Conservation (phyloP, 441 rosid genomes). For the Pelargonium citronellum region DNA sequence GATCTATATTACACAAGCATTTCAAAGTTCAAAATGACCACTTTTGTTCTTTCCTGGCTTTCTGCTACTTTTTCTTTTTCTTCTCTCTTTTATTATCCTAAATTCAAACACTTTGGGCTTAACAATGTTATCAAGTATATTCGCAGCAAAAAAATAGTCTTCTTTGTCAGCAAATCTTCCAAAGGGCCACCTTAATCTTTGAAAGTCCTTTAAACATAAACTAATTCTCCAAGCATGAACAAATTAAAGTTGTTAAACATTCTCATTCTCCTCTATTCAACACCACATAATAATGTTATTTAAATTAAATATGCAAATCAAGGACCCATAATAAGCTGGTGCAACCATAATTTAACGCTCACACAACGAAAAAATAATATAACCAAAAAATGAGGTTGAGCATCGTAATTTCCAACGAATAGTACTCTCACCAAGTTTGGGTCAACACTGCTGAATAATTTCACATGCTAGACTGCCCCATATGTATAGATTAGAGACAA, state of each 20-base stretch:
- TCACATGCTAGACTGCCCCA: too few species aligned
- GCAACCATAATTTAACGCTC: too few species aligned
- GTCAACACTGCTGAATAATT: too few species aligned
- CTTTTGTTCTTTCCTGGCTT: neutral
- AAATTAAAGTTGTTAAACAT: too few species aligned
- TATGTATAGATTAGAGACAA: neutral
- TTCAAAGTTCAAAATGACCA: neutral
- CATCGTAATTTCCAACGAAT: too few species aligned
- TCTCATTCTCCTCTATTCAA: neutral
- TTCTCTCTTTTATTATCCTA: neutral
- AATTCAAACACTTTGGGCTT: neutral
- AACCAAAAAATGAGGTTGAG: too few species aligned
- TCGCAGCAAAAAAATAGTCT: neutral
- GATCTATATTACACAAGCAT: neutral
- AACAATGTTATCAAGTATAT: neutral
- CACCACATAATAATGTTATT: neutral
- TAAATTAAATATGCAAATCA: too few species aligned
- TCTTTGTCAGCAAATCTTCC: neutral
- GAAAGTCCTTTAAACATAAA: neutral
- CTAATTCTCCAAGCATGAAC: neutral
- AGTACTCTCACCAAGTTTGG: too few species aligned
- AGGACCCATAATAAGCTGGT: too few species aligned
- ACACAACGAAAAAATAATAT: too few species aligned
- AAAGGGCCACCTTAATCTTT: constrained; percentile 1
- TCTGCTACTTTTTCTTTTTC: neutral